Evolutionary conservation across 176 grass and related monocot genomes (phyloP).

Genomic region (Musa troglodytarum): DNA sequence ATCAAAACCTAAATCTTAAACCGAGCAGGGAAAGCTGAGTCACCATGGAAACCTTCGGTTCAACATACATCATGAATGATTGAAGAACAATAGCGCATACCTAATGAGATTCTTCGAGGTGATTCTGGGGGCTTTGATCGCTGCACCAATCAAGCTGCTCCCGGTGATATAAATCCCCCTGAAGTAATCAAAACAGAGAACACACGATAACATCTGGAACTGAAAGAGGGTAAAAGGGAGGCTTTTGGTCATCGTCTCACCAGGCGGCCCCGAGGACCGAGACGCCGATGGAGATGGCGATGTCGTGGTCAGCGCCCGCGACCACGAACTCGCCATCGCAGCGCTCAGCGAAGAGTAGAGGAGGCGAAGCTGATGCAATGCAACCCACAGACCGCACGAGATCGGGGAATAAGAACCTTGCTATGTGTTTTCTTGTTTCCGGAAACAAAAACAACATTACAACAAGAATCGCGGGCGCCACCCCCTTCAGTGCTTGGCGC

Average conservation of each 20-base stretch:
- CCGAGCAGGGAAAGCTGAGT: background rate
- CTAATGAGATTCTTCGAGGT: constrained; percentile 99
- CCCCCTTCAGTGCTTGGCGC: too few species aligned
- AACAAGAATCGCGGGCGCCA: too few species aligned
- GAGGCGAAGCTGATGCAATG: too few species aligned
- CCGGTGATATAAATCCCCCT: constrained; percentile 99
- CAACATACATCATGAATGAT: too few species aligned
- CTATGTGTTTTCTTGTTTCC: too few species aligned
- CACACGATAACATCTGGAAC: too few species aligned
- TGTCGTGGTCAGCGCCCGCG: constrained; percentile 66
- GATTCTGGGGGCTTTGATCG: constrained; percentile 95
- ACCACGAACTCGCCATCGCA: constrained; percentile 44
- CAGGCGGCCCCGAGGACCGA: constrained; percentile 94
- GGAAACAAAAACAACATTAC: too few species aligned
- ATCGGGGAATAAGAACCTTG: too few species aligned
- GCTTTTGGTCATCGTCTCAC: constrained; percentile 10
- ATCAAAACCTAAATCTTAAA: background rate
- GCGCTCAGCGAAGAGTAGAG: too few species aligned
- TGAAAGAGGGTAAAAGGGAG: background rate
- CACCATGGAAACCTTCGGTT: background rate
- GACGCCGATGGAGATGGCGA: constrained; percentile 96
- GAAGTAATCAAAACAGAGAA: constrained; percentile 5
- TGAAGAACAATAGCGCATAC: constrained; percentile 12
- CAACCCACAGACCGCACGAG: too few species aligned
- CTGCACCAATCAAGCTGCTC: constrained; percentile 89